Base-by-base conservation (phyloP, 2,329 filamentous ascomycete species). In the Aspergillus terreus region DNA sequence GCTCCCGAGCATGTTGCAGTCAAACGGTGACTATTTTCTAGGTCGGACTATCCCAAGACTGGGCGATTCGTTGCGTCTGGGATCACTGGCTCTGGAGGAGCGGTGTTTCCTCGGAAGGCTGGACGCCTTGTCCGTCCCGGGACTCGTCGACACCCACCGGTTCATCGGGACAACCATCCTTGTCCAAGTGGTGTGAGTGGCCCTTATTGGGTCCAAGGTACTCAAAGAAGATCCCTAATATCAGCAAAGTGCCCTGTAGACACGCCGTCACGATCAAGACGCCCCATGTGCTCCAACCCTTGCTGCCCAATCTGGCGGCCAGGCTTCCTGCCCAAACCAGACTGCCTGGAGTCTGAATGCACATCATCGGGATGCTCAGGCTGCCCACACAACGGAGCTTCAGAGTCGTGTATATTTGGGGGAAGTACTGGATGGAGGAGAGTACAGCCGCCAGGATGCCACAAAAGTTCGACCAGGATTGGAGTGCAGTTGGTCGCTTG, bases 351-450 rank as follows among this genome's bases (percentile, higher is more conserved):
- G 92, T 96, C 71, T 99, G 94, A 32, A 99, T 96, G 67, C 88
- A 88, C 92, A 99, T 97, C 87, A 96, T 97, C 4, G 90, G 87
- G 51, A 99, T 94, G 64, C 90, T 96, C 62, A 99, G 75, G 68
- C 91, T 96, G 49, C 91, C 91, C 2, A 95, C 87, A 62, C 92
- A 86, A 67, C 92, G 88, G 52, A 96, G 77, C 47, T 78, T 82
- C 73, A 89, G 95, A 0, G 94, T 99, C 47, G 88, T 96, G 75
- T 85, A 91, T 58, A 99, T 95, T 73, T 99, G 94, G 0, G 94
- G 94, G 14, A 99, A 77, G 71, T 97, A 99, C 73, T 99, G 94
- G 19, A 97, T 81, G 0, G 83, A 87, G 0, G 94, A 89, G 4
- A 99, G 82, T 1, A 83, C 72, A 0, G 90, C 88, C 15, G 90